phyloP scores from a whole-genome alignment of 495 filamentous ascomycete species.

The Glarea lozoyensis region DNA sequence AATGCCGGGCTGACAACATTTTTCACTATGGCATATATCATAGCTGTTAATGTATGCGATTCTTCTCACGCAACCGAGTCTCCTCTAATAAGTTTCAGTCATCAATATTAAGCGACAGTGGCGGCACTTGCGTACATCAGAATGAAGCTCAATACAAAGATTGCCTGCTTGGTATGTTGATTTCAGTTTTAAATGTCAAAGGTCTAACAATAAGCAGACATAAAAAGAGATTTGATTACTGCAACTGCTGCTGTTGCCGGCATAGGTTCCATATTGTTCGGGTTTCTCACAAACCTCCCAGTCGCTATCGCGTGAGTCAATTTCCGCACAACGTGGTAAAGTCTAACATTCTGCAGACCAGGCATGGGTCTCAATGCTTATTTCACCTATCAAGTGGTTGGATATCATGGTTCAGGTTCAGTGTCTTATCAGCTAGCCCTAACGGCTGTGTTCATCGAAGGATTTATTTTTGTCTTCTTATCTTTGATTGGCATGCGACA shows the following conservation, averaged over 20 bases:
- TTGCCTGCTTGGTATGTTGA: constrained; percentile 35
- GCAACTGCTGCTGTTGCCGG: constrained; percentile 67
- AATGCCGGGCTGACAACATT: constrained; percentile 78
- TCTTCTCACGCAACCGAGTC: background rate
- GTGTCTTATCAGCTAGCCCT: constrained; percentile 63
- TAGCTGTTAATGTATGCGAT: constrained; percentile 42
- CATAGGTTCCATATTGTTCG: constrained; percentile 38
- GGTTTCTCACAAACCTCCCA: constrained; percentile 45
- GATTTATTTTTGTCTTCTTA: constrained; percentile 52
- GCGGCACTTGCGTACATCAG: constrained; percentile 62
- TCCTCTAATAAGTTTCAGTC: constrained; percentile 24
- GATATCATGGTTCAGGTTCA: constrained; percentile 56
- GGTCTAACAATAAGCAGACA: constrained; percentile 26
- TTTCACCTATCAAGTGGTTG: constrained; percentile 81
- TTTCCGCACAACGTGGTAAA: constrained; percentile 17
- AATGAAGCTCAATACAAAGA: constrained; percentile 46
- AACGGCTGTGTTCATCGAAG: constrained; percentile 79
- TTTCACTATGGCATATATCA: constrained; percentile 79
- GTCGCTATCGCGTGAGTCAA: constrained; percentile 49
- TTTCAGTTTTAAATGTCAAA: background rate
- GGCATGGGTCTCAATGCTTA: constrained; percentile 82
- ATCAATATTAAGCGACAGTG: constrained; percentile 48
- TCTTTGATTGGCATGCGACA: constrained; percentile 73
- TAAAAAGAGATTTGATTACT: constrained; percentile 70
- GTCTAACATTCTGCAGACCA: constrained; percentile 37